These are phyloP conservation scores for Dicorynia guianensis DNA, from an alignment of 306 rosid species.

Conservation along the genomic window DNA sequence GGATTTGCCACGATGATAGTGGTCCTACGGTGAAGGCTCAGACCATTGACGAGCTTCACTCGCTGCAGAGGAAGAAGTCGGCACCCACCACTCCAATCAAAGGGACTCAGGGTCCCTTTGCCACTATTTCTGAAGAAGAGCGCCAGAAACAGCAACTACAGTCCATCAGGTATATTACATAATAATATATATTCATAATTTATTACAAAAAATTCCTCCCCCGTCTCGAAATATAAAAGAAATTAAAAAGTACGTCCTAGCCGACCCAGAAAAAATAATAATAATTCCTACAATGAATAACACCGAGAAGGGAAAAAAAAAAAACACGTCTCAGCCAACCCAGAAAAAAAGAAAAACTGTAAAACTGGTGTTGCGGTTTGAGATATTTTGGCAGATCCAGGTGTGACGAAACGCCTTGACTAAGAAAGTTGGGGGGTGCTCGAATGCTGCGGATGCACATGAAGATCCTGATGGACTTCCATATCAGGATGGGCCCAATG, in stretches of 20 bases:
- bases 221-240: too few species aligned
- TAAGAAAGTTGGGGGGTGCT: conserved; percentile 21
- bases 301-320: conserved; percentile 5
- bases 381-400: conserved; percentile 18
- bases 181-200: too few species aligned
- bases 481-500: conserved; percentile 3
- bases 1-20: conserved; percentile 81
- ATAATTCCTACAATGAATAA: too few species aligned
- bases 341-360: neutral
- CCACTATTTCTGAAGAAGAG: conserved; percentile 59
- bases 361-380: too few species aligned
- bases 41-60: conserved; percentile 86
- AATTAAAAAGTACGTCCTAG: too few species aligned
- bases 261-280: too few species aligned
- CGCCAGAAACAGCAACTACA: conserved; percentile 75
- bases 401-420: conserved; percentile 21
- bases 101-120: conserved; percentile 45
- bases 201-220: too few species aligned
- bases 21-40: conserved; percentile 70
- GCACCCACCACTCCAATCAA: conserved; percentile 76
- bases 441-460: conserved; percentile 9
- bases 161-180: conserved; percentile 67
- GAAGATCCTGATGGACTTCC: neutral
- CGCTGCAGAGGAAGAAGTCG: conserved; percentile 77
- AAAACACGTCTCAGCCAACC: conserved; percentile 18